phyloP scores from a whole-genome alignment of 2,329 filamentous ascomycete genomes.

The Hypoxylon rubiginosum region DNA sequence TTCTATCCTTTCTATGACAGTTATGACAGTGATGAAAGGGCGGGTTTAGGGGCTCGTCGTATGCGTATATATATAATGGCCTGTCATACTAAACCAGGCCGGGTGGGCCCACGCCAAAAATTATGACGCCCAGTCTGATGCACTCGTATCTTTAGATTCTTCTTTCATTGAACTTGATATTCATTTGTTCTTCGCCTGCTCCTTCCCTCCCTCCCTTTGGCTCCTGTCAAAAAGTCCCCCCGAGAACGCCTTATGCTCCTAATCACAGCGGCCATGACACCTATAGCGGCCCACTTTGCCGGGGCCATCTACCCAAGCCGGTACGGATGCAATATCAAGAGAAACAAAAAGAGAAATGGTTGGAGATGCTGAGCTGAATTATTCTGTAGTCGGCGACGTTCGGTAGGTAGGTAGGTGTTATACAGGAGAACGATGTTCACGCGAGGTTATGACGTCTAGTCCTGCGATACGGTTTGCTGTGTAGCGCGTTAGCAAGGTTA shows the following conservation, averaged over 20 bases:
- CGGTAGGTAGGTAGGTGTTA: conserved; percentile 29
- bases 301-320: conserved; percentile 37
- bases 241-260: conserved; percentile 34
- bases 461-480: conserved; percentile 59
- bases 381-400: conserved; percentile 12
- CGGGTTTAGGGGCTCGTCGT: conserved; percentile 14
- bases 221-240: conserved; percentile 16
- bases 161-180: conserved; percentile 38
- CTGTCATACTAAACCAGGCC: conserved; percentile 19
- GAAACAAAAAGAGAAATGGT: conserved; percentile 24
- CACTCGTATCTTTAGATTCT: conserved; percentile 32
- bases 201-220: conserved; percentile 2
- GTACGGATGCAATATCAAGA: conserved; percentile 32
- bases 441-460: conserved; percentile 46
- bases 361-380: conserved; percentile 16
- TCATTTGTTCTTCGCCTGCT: conserved; percentile 31
- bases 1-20: conserved; percentile 26
- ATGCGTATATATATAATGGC: conserved; percentile 33
- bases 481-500: conserved; percentile 23
- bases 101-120: conserved; percentile 1
- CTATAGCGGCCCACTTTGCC: conserved; percentile 18
- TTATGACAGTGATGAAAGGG: conserved; percentile 13
- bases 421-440: conserved; percentile 23
- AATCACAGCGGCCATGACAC: conserved; percentile 22
- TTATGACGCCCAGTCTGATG: conserved; percentile 24